Conservation (phyloP, 495 filamentous ascomycete genomes). For the Penicillium argentinense region DNA sequence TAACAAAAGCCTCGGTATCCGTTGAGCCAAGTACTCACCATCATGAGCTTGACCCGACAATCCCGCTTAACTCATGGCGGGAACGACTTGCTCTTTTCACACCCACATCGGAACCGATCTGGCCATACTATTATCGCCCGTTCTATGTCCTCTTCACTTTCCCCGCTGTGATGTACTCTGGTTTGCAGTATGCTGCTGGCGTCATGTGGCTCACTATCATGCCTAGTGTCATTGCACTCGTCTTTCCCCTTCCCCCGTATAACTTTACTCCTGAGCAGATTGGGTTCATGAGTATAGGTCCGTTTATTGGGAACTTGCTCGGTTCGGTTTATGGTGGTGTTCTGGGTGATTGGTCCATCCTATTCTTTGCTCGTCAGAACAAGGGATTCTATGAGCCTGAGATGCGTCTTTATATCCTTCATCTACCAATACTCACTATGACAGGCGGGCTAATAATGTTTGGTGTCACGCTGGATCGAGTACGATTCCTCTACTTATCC, state of each 20-base stretch:
- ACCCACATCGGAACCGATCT: slow-evolving; percentile 30
- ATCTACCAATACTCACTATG: slow-evolving; percentile 29
- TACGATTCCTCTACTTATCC: slow-evolving; percentile 9
- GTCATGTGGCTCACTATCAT: slow-evolving; percentile 39
- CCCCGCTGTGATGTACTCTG: slow-evolving; percentile 42
- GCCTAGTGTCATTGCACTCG: slow-evolving; percentile 27
- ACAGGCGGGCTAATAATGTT: slow-evolving; percentile 39
- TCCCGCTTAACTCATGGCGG: slow-evolving; percentile 25
- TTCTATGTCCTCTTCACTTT: slow-evolving; percentile 30
- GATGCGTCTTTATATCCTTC: slow-evolving; percentile 40
- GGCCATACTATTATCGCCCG: slow-evolving; percentile 36
- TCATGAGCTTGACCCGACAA: slow-evolving; percentile 26
- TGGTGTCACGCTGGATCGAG: slow-evolving; percentile 28
- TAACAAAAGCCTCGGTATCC: slow-evolving; percentile 3
- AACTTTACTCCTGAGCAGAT: slow-evolving; percentile 39
- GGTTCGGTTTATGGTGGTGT: slow-evolving; percentile 38
- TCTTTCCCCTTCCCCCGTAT: slow-evolving; percentile 43
- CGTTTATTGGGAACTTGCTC: slow-evolving; percentile 41
- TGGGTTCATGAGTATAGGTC: slow-evolving; percentile 39
- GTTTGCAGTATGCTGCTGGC: slow-evolving; percentile 37
- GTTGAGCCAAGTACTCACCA: slow-evolving; percentile 10
- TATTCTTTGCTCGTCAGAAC: slow-evolving; percentile 37
- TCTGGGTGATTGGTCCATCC: slow-evolving; percentile 40
- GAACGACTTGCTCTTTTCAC: slow-evolving; percentile 26
- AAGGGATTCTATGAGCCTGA: slow-evolving; percentile 45